phyloP scores from a whole-genome alignment of 2,329 filamentous ascomycete species.

The Paecilomyces niveus region DNA sequence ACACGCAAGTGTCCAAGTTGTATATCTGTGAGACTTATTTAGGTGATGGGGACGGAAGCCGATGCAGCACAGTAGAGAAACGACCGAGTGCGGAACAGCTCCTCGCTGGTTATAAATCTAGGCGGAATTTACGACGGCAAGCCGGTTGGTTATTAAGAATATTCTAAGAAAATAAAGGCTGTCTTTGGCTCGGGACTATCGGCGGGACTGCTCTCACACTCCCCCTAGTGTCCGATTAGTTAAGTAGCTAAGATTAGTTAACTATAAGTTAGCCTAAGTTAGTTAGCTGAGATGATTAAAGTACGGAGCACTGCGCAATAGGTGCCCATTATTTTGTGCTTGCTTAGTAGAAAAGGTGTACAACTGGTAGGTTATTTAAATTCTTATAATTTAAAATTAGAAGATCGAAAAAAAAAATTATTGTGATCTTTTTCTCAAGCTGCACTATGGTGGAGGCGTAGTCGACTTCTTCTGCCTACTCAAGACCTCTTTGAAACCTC shows the following conservation, averaged over 20 bases:
- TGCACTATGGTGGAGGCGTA: too few relatives aligned
- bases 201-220: neutral
- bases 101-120: neutral
- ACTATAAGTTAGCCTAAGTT: too few relatives aligned
- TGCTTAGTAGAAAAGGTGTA: too few relatives aligned
- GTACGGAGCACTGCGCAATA: neutral
- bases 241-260: too few relatives aligned
- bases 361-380: too few relatives aligned
- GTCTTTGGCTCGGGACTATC: neutral
- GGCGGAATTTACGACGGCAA: neutral
- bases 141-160: neutral
- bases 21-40: neutral
- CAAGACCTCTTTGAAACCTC: neutral
- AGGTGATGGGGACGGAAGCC: neutral
- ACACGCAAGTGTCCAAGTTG: neutral
- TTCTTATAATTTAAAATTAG: too few relatives aligned
- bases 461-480: neutral
- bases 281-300: neutral
- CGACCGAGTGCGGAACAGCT: neutral
- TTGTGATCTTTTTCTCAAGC: too few relatives aligned
- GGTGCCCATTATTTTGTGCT: too few relatives aligned
- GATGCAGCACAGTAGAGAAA: neutral
- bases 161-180: neutral
- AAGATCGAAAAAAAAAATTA: too few relatives aligned
- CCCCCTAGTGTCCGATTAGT: too few relatives aligned